Evolutionary conservation across 805 yeast species (phyloP).

Genomic region (Hanseniaspora lachancei): DNA sequence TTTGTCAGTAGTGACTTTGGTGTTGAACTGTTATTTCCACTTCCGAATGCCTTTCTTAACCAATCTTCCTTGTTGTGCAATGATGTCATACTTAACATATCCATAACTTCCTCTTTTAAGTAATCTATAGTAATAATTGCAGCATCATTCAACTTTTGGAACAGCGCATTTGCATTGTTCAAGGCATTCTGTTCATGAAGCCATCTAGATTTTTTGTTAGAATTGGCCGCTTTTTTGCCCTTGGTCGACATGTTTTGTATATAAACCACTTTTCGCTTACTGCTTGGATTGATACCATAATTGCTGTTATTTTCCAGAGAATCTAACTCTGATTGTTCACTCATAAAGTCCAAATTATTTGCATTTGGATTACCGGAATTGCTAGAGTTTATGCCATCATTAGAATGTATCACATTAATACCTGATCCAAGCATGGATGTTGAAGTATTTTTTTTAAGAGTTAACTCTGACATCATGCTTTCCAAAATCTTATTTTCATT

Average conservation of each 20-base stretch:
- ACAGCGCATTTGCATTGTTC: conserved; percentile 41
- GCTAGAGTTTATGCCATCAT: neutral
- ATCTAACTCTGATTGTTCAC: conserved; percentile 18
- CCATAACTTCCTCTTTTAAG: conserved; percentile 66
- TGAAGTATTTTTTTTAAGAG: neutral
- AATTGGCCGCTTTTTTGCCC: conserved; percentile 43
- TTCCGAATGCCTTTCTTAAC: conserved; percentile 62
- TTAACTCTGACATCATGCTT: conserved; percentile 9
- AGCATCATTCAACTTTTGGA: conserved; percentile 45
- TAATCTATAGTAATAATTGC: conserved; percentile 72
- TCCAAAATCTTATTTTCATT: conserved; percentile 1
- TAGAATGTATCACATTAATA: neutral
- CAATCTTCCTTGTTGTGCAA: conserved; percentile 64
- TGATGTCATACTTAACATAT: conserved; percentile 67
- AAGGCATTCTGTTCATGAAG: conserved; percentile 60
- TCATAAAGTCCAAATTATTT: conserved; percentile 8
- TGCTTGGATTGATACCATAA: conserved; percentile 22
- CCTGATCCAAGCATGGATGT: neutral
- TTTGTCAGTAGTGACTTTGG: conserved; percentile 70
- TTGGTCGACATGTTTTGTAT: conserved; percentile 73
- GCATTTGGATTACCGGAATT: neutral
- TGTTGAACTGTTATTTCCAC: conserved; percentile 52
- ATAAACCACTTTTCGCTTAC: conserved; percentile 42
- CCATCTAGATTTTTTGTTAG: conserved; percentile 62
- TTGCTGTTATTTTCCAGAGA: conserved; percentile 18